These are phyloP conservation scores for Apiospora kogelbergensis DNA, from an alignment of 2,329 filamentous ascomycete genomes.

Conservation along the genomic window DNA sequence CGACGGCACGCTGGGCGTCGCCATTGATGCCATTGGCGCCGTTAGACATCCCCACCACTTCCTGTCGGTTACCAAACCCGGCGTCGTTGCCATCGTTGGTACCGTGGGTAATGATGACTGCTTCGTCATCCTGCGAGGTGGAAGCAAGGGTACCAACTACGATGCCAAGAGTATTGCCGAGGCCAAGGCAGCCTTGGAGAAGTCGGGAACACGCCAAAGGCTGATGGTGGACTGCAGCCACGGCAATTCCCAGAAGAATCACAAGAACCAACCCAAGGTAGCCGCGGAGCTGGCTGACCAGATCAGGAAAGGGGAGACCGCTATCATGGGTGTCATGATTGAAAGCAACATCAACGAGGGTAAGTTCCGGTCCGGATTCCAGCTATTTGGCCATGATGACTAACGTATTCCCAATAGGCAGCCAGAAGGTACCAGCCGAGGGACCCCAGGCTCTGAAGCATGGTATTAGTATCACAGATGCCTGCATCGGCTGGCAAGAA, in stretches of 20 bases:
- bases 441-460: constrained; percentile 85
- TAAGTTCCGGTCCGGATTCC: constrained; percentile 36
- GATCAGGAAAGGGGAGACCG: constrained; percentile 78
- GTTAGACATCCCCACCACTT: constrained; percentile 94
- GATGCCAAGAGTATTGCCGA: constrained; percentile 81
- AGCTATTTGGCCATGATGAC: background rate
- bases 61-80: constrained; percentile 94
- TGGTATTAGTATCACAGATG: constrained; percentile 95
- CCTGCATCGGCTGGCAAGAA: constrained; percentile 93
- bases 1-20: constrained; percentile 84
- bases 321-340: constrained; percentile 98
- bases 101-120: constrained; percentile 95
- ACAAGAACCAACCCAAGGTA: constrained; percentile 96
- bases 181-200: constrained; percentile 75
- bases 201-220: constrained; percentile 71
- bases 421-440: constrained; percentile 87
- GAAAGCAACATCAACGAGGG: constrained; percentile 96
- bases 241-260: constrained; percentile 93
- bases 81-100: constrained; percentile 90
- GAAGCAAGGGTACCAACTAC: constrained; percentile 92
- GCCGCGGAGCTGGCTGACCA: constrained; percentile 79
- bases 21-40: constrained; percentile 92
- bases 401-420: constrained; percentile 53
- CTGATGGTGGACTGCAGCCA: constrained; percentile 99
- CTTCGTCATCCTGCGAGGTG: constrained; percentile 92